Conservation (phyloP, 805 yeast species). For the Grigorovia humatica region DNA sequence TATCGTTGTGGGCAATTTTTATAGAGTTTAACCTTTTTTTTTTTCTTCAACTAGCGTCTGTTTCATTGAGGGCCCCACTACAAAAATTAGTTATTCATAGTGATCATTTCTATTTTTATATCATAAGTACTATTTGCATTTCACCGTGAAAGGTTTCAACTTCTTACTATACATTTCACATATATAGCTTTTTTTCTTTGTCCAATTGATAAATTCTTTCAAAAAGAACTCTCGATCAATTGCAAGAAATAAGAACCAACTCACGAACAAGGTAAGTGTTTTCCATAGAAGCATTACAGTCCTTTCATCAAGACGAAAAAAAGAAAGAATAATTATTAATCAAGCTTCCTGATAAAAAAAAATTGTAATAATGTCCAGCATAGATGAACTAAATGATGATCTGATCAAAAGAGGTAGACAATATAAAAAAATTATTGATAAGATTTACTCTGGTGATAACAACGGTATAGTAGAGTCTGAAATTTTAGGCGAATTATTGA, state of each 20-base stretch:
- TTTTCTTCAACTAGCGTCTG: too few relatives aligned
- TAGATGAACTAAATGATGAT: background rate
- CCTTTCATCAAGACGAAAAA: background rate
- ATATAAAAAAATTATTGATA: constrained; percentile 17
- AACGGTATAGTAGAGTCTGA: constrained; percentile 21
- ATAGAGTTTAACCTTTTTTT: too few relatives aligned
- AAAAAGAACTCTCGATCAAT: background rate
- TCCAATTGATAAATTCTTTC: background rate
- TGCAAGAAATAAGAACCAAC: background rate
- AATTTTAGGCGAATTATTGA: constrained; percentile 32
- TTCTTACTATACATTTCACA: background rate
- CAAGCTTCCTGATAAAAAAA: background rate
- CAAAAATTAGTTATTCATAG: too few relatives aligned
- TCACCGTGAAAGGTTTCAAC: background rate
- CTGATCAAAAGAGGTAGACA: constrained; percentile 10
- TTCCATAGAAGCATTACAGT: too few relatives aligned
- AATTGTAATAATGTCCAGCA: background rate
- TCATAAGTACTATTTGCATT: background rate
- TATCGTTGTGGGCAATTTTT: background rate
- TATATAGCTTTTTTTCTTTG: background rate
- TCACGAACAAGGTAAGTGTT: background rate
- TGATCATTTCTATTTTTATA: too few relatives aligned
- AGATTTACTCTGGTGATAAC: constrained; percentile 22
- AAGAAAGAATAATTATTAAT: background rate
- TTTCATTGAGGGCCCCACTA: too few relatives aligned